Base-by-base conservation (phyloP, 169 alveolate genomes). In the Theileria annulata region DNA sequence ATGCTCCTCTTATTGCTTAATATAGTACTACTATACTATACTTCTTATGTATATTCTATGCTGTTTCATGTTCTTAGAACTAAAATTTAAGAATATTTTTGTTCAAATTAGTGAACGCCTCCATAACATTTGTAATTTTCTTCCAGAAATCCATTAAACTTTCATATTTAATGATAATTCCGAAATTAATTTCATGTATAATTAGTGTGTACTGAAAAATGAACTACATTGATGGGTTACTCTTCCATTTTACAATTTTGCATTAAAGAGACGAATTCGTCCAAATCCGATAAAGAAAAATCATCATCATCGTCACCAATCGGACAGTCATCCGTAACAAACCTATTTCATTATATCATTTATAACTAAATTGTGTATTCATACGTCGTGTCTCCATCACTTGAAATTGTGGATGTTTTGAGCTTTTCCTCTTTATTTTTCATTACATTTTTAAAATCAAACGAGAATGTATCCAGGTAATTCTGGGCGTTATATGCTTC, bases 1-100 rank as follows among this genome's bases (percentile, higher is more conserved):
- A 84, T 27, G 90, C 90, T 23, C 90, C 90, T 13, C 84, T 84
- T 10, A 76, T 84, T 71, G 86, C 87, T 25, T 84, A 77, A 77
- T 49, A 27, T 62, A 21, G 48, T 15, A 17, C 31, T 10, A 42
- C 51, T 42, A 42, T 42, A 35, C 47, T 35, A 42, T 17, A 42
- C 51, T 42, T 10, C 51, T 42, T 42, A 42, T 42, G 51, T 42
- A 42, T 42, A 42, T 42, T 42, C n/a, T n/a, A n/a, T n/a, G n/a
- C n/a, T n/a, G n/a, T n/a, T n/a, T n/a, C n/a, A 17, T 42, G 51
- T 42, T 42, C 13, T 1, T 42, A 42, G 0, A 42, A 3, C 3
- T 1, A 42, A 42, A 3, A 42, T 42, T 42, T 42, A 8, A 35
- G 47, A 42, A 1, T 59, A 59, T 59, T 31, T 17, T 49, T 49